These are phyloP conservation scores for Fraxinus cuspidata DNA, from an alignment of 257 asterid species.

Conservation along the genomic window DNA sequence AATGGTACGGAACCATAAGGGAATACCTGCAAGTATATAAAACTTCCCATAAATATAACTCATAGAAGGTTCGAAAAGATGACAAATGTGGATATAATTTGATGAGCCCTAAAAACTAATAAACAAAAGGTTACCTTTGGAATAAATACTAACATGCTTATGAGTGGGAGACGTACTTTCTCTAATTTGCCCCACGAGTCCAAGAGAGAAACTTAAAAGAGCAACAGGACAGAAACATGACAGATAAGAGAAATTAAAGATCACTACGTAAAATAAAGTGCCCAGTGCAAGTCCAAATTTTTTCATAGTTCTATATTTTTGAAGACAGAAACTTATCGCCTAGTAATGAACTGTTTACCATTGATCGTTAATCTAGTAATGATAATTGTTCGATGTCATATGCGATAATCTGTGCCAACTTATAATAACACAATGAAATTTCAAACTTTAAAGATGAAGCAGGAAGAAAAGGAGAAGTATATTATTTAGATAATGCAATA, in stretches of 20 bases:
- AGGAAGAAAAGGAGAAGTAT: not conserved
- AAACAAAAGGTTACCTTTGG: not conserved
- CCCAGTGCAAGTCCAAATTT: not conserved
- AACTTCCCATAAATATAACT: conserved; percentile 12
- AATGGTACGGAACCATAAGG: conserved; percentile 95
- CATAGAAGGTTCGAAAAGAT: not conserved
- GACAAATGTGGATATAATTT: not conserved
- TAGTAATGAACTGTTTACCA: not conserved
- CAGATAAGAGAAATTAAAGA: not conserved
- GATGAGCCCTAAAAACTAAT: not conserved
- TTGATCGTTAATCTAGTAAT: not conserved
- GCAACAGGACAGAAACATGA: not conserved
- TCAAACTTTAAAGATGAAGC: not conserved
- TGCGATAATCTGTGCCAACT: not conserved
- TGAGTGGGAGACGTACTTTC: not conserved
- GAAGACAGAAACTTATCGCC: not conserved
- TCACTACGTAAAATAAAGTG: not conserved
- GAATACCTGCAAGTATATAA: conserved; percentile 60
- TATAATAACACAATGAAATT: not conserved
- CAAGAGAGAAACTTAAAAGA: not conserved
- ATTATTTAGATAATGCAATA: not conserved
- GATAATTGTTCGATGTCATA: not conserved
- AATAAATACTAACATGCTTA: not conserved
- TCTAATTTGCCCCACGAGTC: not conserved
- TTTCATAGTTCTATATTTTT: not conserved